Percentiles rank a stretch among this genome's conserved stretches.
Evolutionary conservation across 148 eudicot genomes (phyloP).

Genomic region (Camellia lanceoleosa): DNA sequence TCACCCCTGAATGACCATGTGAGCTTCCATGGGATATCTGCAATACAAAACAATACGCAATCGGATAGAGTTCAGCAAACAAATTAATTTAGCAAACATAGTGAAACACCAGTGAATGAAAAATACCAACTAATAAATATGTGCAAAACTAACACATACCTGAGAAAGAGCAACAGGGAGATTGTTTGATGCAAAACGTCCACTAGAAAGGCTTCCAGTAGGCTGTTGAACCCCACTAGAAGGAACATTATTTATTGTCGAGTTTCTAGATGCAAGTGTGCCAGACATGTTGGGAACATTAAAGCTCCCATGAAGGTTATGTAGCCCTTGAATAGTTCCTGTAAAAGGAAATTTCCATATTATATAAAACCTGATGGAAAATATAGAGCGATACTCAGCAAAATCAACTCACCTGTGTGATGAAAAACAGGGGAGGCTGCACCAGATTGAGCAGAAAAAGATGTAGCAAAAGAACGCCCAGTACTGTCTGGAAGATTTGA

Average conservation of each 20-base stretch:
- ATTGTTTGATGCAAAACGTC: constrained; percentile 77
- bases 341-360: constrained; percentile 12
- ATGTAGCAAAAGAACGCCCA: too few species aligned
- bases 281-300: constrained; percentile 75
- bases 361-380: background rate
- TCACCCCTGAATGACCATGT: constrained; percentile 88
- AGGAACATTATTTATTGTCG: constrained; percentile 68
- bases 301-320: constrained; percentile 78
- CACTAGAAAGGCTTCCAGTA: constrained; percentile 70
- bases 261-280: constrained; percentile 74
- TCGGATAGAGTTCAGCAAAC: background rate
- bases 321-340: constrained; percentile 67
- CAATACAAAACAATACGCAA: constrained; percentile 1
- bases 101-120: background rate
- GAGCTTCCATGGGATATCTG: constrained; percentile 87
- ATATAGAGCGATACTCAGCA: constrained; percentile 11
- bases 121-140: background rate
- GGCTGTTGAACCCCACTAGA: constrained; percentile 90
- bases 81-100: background rate
- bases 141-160: constrained; percentile 32
- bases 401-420: constrained; percentile 54
- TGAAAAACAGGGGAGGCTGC: constrained; percentile 61
- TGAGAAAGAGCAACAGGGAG: constrained; percentile 78
- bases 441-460: constrained; percentile 47
- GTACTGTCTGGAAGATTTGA: too few species aligned